phyloP scores from a whole-genome alignment of 2,329 filamentous ascomycete genomes.

The Atkinsonella hypoxylon region DNA sequence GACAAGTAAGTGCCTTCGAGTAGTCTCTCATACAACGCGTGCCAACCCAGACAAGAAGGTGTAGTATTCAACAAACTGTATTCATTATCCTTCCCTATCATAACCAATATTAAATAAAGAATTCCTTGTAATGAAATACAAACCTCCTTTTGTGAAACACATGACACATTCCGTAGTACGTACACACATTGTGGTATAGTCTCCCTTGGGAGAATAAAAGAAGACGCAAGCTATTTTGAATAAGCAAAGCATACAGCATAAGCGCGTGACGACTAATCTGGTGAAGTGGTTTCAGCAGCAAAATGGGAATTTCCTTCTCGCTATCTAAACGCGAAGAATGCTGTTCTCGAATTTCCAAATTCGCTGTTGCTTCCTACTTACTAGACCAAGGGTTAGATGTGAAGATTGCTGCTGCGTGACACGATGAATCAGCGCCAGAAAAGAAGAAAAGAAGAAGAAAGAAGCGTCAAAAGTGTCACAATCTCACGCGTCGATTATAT shows the following conservation, averaged over 20 bases:
- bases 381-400: background rate
- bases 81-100: conserved; percentile 1
- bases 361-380: background rate
- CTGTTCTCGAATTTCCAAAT: background rate
- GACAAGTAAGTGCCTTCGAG: background rate
- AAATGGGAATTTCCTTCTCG: background rate
- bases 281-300: background rate
- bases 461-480: too few relatives aligned
- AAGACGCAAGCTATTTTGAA: background rate
- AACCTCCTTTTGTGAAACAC: background rate
- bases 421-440: too few relatives aligned
- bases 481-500: too few relatives aligned
- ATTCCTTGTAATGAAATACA: background rate
- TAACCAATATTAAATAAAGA: background rate
- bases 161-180: background rate
- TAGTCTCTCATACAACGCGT: background rate
- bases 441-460: too few relatives aligned
- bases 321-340: background rate
- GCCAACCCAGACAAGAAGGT: background rate
- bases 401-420: background rate
- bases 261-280: background rate
- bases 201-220: background rate
- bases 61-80: background rate
- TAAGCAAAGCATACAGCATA: background rate
- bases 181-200: background rate